Percentiles rank a stretch among this genome's conserved stretches.
Conservation (phyloP, 2,329 filamentous ascomycete genomes). For the Botrytis porri region DNA sequence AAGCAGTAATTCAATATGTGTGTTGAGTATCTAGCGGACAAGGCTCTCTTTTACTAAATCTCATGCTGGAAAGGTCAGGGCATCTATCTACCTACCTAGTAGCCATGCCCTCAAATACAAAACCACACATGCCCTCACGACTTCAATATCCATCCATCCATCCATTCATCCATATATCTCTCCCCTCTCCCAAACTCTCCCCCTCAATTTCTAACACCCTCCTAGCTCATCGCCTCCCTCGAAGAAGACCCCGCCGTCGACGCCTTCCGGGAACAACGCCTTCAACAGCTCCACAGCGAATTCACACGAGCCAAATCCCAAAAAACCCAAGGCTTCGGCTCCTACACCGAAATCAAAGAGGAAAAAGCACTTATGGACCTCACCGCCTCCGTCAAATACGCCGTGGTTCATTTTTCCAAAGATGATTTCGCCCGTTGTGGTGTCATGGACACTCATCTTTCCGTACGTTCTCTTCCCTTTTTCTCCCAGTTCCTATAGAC, state of each 20-base stretch:
- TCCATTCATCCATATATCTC: not conserved
- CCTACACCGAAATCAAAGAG: constrained; percentile 54
- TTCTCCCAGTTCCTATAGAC: not conserved
- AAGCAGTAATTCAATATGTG: not conserved
- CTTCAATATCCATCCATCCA: not conserved
- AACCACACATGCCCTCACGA: not conserved
- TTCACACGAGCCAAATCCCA: constrained; percentile 51
- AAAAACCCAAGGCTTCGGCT: constrained; percentile 50
- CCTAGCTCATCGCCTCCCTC: constrained; percentile 56
- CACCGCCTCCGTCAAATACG: constrained; percentile 41
- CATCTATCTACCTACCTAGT: not conserved
- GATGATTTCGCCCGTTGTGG: constrained; percentile 43
- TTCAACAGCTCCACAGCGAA: constrained; percentile 57
- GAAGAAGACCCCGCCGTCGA: constrained; percentile 51
- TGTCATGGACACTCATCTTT: constrained; percentile 43
- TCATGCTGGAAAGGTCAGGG: not conserved
- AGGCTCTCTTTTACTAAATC: not conserved
- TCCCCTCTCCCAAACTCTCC: no score
- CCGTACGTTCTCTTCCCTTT: constrained; percentile 25
- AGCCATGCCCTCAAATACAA: not conserved
- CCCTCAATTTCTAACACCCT: not conserved
- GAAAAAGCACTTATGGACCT: constrained; percentile 55
- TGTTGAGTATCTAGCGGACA: not conserved
- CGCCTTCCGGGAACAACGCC: constrained; percentile 54
- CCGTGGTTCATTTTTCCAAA: constrained; percentile 44